Base-by-base conservation (phyloP, 805 yeast species). In the Zygosaccharomyces bisporus region DNA sequence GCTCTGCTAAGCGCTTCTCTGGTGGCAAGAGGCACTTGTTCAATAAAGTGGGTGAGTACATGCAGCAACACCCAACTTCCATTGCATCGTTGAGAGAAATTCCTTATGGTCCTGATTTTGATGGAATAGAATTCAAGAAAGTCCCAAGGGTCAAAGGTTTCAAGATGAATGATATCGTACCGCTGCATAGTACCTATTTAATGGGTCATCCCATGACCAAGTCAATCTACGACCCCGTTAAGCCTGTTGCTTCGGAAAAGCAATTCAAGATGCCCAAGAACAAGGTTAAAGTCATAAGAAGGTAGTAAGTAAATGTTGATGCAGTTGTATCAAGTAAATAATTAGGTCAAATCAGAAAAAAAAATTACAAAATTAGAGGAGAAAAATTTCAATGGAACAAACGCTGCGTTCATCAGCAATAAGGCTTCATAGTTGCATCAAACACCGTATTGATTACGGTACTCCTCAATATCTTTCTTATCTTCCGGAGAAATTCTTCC, bases 201-300 rank as follows among this genome's bases (percentile, higher is more conserved):
- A 75, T 86, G 73, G 90, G 86, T 23, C 88, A 86, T 56, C 96
- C 96, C 41, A 80, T 81, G 74, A 80, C 89, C 1, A 87, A 80
- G 50, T 66, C 74, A 45, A 76, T 84, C 27, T 85, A 85, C 56
- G 81, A 79, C 27, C 70, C 67, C 42, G 70, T 67, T 34, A 72
- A 74, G 33, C 77, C 79, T 12, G 72, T 72, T 16, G 68, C 73
- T 3, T 63, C 58, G 8, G 62, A 61, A 16, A 62, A 62, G 39
- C 63, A 56, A 34, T 37, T 55, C 42, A 60, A 60, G 46, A 41
- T 48, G 44, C 65, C 63, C 46, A 63, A 61, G 50, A 62, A 58
- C 39, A 63, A 62, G 39, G 58, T 52, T 33, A 62, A 62, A 36
- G 60, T 63, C 9, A 51, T 63, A 10, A 61, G 68, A 53, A 62